Base-by-base conservation (phyloP, 1,139 yeast genomes). In the Yarrowia galli region DNA sequence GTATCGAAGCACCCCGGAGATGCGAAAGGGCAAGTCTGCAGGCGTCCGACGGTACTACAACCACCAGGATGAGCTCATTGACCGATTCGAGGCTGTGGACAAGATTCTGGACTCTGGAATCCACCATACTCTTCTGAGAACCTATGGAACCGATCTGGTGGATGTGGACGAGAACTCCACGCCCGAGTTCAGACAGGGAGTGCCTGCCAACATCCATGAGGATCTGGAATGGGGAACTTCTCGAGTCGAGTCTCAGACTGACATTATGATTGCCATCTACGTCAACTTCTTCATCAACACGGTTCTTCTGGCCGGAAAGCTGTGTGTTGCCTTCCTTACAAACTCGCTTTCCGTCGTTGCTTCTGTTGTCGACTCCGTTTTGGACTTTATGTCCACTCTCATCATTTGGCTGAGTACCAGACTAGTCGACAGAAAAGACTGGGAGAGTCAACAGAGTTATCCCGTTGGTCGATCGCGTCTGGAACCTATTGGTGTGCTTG, bases 401-500 rank as follows among this genome's bases (percentile, higher is more conserved):
- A 89, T 90, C 71, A 89, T 90, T 60, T 89, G 83, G 79, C 76
- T 85, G 49, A 86, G 91, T 67, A 87, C 89, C 71, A 78, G 83
- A 69, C 79, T 90, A 54, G 85, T 90, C 0, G 84, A 82, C n/a
- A 81, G 82, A 48, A 80, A 83, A 40, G 86, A 86, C 72, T 82
- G 87, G 85, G 80, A 81, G 67, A 80, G 79, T 3, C 73, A 72
- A 64, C 77, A 74, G 61, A 70, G 76, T 43, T 85, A 86, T 71
- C 96, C 96, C 0, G 87, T 89, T 9, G 96, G 96, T 2, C 80
- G 91, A 56, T 83, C 87, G 54, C 83, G 93, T 69, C 79, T 90
- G 61, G 96, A 89, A 74, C 96, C 96, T 0, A 82, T 90, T 68
- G 96, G 96, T 0, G 89, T 90, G 16, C 81, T 90, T 70, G 87